These are phyloP conservation scores for Nothophytophthora sp. DNA, from an alignment of 352 stramenopile genomes.

Conservation along the genomic window DNA sequence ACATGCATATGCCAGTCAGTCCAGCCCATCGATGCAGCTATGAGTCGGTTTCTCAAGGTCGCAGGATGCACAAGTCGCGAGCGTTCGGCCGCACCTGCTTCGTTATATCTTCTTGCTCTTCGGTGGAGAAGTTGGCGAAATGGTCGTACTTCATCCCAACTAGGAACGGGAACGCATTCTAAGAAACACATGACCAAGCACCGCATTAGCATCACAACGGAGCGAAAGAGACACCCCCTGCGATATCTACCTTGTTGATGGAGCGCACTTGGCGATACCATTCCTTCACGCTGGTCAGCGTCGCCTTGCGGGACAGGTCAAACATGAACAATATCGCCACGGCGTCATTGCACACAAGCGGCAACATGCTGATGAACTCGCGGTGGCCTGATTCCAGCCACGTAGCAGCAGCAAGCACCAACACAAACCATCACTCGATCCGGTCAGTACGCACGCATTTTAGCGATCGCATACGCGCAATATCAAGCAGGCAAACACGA, in stretches of 20 bases:
- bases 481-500: too few relatives aligned
- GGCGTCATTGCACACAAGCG: conserved; percentile 94
- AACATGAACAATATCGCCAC: conserved; percentile 97
- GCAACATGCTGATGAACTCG: conserved; percentile 95
- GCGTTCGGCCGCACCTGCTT: conserved; percentile 72
- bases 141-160: conserved; percentile 96
- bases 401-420: neutral
- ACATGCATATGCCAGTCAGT: neutral
- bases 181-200: neutral
- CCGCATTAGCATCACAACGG: neutral
- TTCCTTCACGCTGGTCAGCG: conserved; percentile 92
- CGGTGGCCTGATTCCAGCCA: conserved; percentile 58
- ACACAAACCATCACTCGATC: neutral
- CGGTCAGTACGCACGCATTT: neutral
- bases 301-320: conserved; percentile 91
- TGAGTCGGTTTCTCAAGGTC: too few relatives aligned
- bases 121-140: conserved; percentile 87
- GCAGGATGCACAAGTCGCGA: neutral
- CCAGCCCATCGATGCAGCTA: too few relatives aligned
- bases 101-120: conserved; percentile 94
- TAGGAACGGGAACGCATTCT: conserved; percentile 93
- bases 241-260: conserved; percentile 80
- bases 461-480: too few relatives aligned
- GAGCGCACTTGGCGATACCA: conserved; percentile 92
- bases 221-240: neutral